These are phyloP conservation scores for Suillus placidus DNA, from an alignment of 768 basidiomycete species.

Conservation along the genomic window DNA sequence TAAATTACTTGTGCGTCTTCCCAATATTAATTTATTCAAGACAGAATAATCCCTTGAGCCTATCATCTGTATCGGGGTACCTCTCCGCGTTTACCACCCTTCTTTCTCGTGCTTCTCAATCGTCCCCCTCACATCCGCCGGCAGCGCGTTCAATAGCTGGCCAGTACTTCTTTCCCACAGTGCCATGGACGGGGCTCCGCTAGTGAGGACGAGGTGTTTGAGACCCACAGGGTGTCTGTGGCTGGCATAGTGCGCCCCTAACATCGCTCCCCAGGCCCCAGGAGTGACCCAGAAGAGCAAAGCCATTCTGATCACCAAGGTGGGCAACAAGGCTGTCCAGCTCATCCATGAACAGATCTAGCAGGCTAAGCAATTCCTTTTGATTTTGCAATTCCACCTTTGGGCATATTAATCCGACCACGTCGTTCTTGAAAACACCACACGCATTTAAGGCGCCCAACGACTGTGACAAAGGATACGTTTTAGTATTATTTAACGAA, in stretches of 20 bases:
- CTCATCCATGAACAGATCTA: slow-evolving; percentile 50
- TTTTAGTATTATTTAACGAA: background rate
- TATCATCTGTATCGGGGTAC: background rate
- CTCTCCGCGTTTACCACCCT: slow-evolving; percentile 11
- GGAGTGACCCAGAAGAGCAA: slow-evolving; percentile 49
- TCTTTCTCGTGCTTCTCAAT: slow-evolving; percentile 26
- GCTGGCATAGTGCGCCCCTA: slow-evolving; percentile 40
- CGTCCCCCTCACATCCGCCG: slow-evolving; percentile 20
- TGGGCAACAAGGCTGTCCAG: slow-evolving; percentile 45
- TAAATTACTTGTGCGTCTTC: too few relatives aligned
- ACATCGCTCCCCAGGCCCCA: slow-evolving; percentile 47
- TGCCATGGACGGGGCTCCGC: slow-evolving; percentile 30
- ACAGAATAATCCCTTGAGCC: background rate
- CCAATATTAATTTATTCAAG: too few relatives aligned
- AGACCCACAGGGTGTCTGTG: slow-evolving; percentile 35
- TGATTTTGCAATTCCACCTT: too few relatives aligned
- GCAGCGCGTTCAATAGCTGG: slow-evolving; percentile 21
- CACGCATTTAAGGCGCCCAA: background rate
- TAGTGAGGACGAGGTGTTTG: slow-evolving; percentile 31
- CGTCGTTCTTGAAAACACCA: too few relatives aligned
- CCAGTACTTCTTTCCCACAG: slow-evolving; percentile 21
- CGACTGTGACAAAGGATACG: background rate
- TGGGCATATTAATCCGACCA: too few relatives aligned
- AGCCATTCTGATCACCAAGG: slow-evolving; percentile 41
- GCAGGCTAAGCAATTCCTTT: too few relatives aligned